Evolutionary conservation across 306 rosid species (phyloP).

Genomic region (Cicer arietinum): DNA sequence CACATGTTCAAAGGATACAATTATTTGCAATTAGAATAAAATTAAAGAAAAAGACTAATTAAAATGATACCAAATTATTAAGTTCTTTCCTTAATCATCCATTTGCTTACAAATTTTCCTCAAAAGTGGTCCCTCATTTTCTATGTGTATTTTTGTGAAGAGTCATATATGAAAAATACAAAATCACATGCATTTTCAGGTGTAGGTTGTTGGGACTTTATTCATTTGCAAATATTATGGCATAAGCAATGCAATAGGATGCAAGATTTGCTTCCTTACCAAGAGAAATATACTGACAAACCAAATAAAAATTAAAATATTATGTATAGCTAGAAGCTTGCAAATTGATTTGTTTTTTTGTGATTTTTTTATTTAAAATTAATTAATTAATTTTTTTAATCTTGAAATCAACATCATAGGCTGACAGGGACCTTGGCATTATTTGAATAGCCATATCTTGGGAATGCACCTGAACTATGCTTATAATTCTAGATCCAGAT

Average conservation of each 20-base stretch:
- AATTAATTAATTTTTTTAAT: constrained; percentile 3
- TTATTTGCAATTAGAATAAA: constrained; percentile 48
- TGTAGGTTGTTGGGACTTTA: constrained; percentile 37
- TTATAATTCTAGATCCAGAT: constrained; percentile 34
- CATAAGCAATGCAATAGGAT: constrained; percentile 17
- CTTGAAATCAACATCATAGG: constrained; percentile 31
- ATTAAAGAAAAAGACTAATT: constrained; percentile 12
- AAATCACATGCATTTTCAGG: constrained; percentile 31
- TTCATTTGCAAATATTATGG: constrained; percentile 29
- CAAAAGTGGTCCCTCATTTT: constrained; percentile 22
- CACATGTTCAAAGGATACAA: constrained; percentile 43
- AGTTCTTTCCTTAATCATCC: constrained; percentile 23
- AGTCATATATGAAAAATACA: constrained; percentile 37
- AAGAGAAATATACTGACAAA: constrained; percentile 27
- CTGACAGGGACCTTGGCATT: constrained; percentile 32
- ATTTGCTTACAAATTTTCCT: constrained; percentile 30
- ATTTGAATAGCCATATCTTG: constrained; percentile 23
- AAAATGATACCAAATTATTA: constrained; percentile 36
- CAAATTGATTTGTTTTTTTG: neutral
- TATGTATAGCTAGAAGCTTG: constrained; percentile 18
- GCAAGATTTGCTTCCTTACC: constrained; percentile 28
- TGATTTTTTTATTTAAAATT: neutral
- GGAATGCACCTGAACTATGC: constrained; percentile 36
- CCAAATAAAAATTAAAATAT: constrained; percentile 18
- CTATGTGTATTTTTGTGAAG: constrained; percentile 13